Conservation (phyloP, 78 protist genomes). For the Planoprotostelium fungivorum region DNA sequence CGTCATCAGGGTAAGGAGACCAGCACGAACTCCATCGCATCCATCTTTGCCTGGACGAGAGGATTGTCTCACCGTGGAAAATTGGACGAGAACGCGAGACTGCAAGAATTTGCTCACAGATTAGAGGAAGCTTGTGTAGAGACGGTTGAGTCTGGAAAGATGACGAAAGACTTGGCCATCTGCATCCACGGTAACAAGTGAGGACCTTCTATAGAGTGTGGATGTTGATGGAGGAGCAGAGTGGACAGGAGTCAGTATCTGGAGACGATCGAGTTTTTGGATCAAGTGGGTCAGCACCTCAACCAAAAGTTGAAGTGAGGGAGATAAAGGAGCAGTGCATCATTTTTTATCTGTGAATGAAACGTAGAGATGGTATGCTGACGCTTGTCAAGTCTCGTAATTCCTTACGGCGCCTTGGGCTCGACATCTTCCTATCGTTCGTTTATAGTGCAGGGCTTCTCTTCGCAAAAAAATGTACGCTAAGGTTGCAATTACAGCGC, state of each 20-base stretch:
- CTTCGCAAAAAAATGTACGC: too few relatives aligned
- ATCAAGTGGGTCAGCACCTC: neutral
- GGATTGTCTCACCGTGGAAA: constrained; percentile 77
- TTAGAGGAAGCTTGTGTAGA: constrained; percentile 65
- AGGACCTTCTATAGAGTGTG: too few relatives aligned
- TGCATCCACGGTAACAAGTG: constrained; percentile 39
- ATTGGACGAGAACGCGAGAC: constrained; percentile 75
- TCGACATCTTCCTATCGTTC: too few relatives aligned
- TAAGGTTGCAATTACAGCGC: too few relatives aligned
- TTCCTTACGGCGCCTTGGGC: too few relatives aligned
- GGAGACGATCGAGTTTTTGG: neutral
- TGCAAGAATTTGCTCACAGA: constrained; percentile 28
- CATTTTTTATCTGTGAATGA: too few relatives aligned
- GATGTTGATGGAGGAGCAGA: too few relatives aligned
- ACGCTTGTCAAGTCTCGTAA: too few relatives aligned
- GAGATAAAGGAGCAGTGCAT: too few relatives aligned
- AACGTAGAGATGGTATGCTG: too few relatives aligned
- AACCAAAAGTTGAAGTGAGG: neutral
- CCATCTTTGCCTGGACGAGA: constrained; percentile 95
- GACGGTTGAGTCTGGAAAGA: constrained; percentile 58
- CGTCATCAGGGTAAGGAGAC: constrained; percentile 78
- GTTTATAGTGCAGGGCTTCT: too few relatives aligned
- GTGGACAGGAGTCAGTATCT: neutral
- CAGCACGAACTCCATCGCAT: constrained; percentile 88
- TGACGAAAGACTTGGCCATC: constrained; percentile 87